Evolutionary conservation across 306 rosid genomes (phyloP), one percentile per base, ranked within the genome.

Genomic region (Quercus robur): DNA sequence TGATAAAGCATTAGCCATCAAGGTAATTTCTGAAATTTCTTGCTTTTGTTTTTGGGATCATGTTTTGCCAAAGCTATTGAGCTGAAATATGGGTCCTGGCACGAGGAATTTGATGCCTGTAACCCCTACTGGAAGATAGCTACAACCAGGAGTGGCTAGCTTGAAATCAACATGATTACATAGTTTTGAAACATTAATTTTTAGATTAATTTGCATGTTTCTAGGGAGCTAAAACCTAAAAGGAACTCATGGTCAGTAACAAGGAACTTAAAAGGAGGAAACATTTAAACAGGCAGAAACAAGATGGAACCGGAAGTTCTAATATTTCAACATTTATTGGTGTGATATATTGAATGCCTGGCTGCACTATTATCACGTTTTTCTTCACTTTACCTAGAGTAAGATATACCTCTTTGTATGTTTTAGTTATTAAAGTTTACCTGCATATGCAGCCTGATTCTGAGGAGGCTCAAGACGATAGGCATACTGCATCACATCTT

Each of bases 1-100:
- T 82, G 97, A 94, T 81, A 86, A 75, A 82, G 93, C 99, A 55
- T 72, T 90, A 82, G 92, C 93, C 73, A 84, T 93, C 82, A 91
- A 91, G 97, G 97, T 93, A 85, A 55, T 73, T 82, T 88, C 78
- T 11, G 63, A 58, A 54, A 20, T 23, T 70, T 70, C 63, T 74
- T 56, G 44, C 51, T 78, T 49, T 25, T 58, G 71, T 15, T 74
- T 77, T 64, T 80, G 54, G 26, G 72, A 67, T 81, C 78, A 35
- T 38, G 25, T 46, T 11, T 38, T 66, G 15, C 63, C 70, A n/a
- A 62, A 52, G 28, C 52, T 66, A 61, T 49, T 41, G 67, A 52
- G 13, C 3, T 33, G 26, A 33, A 67, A 9, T 67, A 11, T 0
- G 18, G 21, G 62, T 26, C 41, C 74, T 8, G 14, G 71, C 15